Conservation (phyloP, 208 protist genomes). For the Trypanosomatidae sp. region DNA sequence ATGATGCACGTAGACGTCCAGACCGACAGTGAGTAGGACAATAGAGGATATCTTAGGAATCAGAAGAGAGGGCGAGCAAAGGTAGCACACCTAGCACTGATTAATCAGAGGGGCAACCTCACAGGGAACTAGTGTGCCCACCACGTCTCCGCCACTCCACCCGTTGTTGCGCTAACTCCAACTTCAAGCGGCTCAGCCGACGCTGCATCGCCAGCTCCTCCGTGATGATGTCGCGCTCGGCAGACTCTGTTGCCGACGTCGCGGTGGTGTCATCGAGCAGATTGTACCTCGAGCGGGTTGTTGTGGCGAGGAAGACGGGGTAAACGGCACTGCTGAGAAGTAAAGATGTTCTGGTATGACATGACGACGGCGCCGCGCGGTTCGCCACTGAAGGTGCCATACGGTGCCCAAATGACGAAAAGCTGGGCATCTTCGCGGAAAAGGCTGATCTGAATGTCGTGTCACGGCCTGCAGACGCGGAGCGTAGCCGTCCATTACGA, state of each 20-base stretch:
- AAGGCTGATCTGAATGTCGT: neutral
- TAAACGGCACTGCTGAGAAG: slow-evolving; percentile 10
- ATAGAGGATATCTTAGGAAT: neutral
- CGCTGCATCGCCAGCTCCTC: slow-evolving; percentile 20
- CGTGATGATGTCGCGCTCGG: slow-evolving; percentile 7
- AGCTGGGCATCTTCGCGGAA: neutral
- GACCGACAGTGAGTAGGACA: neutral
- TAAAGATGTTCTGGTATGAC: neutral
- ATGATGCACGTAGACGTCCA: neutral
- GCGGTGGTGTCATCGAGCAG: slow-evolving; percentile 4
- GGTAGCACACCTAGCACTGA: neutral
- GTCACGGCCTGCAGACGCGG: slow-evolving; percentile 9
- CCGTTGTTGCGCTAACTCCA: slow-evolving; percentile 5
- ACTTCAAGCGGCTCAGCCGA: slow-evolving; percentile 15
- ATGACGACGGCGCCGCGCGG: neutral
- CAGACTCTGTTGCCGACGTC: neutral
- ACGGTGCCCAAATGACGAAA: neutral
- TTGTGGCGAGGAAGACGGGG: slow-evolving; percentile 17
- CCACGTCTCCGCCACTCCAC: slow-evolving; percentile 4
- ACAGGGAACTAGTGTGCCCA: neutral
- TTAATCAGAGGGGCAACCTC: neutral
- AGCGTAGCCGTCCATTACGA: slow-evolving; percentile 5
- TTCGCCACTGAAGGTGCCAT: neutral
- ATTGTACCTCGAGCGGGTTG: slow-evolving; percentile 9
- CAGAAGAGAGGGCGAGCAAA: neutral